Conservation (phyloP, 768 basidiomycete species). For the Mycena pura region DNA sequence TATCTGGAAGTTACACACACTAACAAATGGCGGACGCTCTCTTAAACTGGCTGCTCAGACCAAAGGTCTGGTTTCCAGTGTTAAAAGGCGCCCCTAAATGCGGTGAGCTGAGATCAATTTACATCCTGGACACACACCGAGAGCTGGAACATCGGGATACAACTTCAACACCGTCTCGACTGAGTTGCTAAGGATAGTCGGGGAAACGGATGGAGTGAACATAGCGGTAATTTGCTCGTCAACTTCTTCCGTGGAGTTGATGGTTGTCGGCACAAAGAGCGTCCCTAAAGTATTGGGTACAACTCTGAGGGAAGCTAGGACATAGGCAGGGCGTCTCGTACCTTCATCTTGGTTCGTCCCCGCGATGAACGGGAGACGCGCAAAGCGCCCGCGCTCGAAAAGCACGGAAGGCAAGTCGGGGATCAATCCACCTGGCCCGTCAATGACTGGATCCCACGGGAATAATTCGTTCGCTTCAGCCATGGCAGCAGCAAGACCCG, state of each 20-base stretch:
- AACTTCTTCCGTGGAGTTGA: slow-evolving; percentile 34
- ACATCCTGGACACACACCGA: slow-evolving; percentile 9
- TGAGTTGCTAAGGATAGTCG: slow-evolving; percentile 20
- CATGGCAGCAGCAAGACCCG: slow-evolving; percentile 33
- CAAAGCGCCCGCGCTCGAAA: slow-evolving; percentile 40
- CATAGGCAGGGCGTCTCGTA: slow-evolving; percentile 13
- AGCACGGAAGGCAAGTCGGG: slow-evolving; percentile 46
- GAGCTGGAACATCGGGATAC: slow-evolving; percentile 50
- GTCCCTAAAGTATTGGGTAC: slow-evolving; percentile 36
- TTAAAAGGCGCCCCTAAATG: slow-evolving; percentile 48
- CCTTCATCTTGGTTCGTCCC: slow-evolving; percentile 57
- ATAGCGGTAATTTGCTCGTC: slow-evolving; percentile 26
- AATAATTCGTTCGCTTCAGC: slow-evolving; percentile 28
- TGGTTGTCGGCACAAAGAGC: slow-evolving; percentile 28
- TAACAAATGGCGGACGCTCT: slow-evolving; percentile 34
- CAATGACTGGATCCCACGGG: slow-evolving; percentile 47
- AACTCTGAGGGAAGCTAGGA: background rate
- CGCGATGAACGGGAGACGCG: slow-evolving; percentile 50
- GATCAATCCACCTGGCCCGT: slow-evolving; percentile 46
- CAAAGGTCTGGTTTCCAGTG: slow-evolving; percentile 50
- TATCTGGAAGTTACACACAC: background rate
- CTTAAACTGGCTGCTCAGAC: slow-evolving; percentile 46
- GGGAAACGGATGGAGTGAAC: slow-evolving; percentile 34
- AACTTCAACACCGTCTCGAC: slow-evolving; percentile 38
- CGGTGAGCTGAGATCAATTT: background rate